Conservation (phyloP, 495 filamentous ascomycete species). For the Penicillium desertorum region DNA sequence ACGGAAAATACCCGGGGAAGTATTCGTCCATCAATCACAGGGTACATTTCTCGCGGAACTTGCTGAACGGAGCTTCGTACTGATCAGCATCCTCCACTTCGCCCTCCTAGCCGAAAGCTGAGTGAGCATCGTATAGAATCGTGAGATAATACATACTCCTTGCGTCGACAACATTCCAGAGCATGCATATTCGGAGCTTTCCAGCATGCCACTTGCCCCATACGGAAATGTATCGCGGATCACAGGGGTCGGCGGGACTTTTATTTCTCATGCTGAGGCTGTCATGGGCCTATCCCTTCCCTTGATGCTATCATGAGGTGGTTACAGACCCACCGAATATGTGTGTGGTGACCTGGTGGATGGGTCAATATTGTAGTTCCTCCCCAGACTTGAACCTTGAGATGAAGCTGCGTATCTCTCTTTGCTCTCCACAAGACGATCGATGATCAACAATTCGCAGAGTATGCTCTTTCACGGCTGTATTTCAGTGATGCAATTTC, state of each 20-base stretch:
- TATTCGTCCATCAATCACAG: constrained; percentile 6
- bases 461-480: neutral
- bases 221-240: constrained; percentile 21
- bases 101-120: constrained; percentile 1
- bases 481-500: neutral
- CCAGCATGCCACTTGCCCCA: constrained; percentile 27
- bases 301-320: constrained; percentile 16
- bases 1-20: neutral
- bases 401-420: neutral
- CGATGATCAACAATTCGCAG: neutral
- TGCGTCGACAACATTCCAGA: constrained; percentile 26
- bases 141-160: constrained; percentile 15
- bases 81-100: constrained; percentile 6
- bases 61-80: constrained; percentile 4
- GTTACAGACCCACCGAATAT: neutral
- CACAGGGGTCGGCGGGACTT: constrained; percentile 3
- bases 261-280: neutral
- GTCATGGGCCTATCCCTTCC: constrained; percentile 11
- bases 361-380: neutral
- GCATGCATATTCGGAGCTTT: constrained; percentile 30
- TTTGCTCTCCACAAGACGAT: neutral
- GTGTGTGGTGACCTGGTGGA: neutral
- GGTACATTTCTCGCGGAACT: constrained; percentile 12
- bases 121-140: constrained; percentile 17
- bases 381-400: neutral